Percentiles rank a stretch among this genome's conserved stretches.
These are phyloP conservation scores for Rhipidocladum racemiflorum DNA, from an alignment of 176 grass and related monocot genomes.

Conservation along the genomic window DNA sequence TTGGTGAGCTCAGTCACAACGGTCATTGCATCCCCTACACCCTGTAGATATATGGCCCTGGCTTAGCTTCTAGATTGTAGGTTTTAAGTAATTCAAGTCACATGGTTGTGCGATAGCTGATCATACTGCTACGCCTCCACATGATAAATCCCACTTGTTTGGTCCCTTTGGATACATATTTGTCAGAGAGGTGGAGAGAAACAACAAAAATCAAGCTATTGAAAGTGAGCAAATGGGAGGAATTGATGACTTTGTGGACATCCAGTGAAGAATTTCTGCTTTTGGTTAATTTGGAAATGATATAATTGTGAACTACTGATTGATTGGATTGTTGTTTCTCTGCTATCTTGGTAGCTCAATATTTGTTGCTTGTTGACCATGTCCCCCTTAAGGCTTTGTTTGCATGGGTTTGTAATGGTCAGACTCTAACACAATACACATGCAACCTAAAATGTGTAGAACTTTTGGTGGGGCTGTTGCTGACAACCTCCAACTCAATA, in stretches of 20 bases:
- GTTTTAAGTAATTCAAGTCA: background rate
- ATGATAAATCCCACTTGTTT: background rate
- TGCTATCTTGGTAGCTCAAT: background rate
- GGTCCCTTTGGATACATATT: background rate
- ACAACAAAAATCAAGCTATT: background rate
- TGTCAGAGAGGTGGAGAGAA: background rate
- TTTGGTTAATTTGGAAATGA: background rate
- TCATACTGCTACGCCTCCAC: background rate
- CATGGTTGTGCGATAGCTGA: background rate
- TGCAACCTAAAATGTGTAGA: background rate
- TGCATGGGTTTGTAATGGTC: background rate
- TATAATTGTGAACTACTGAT: background rate
- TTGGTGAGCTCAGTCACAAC: background rate
- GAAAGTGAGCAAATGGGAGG: background rate
- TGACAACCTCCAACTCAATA: background rate
- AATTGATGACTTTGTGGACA: background rate
- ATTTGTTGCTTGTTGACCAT: background rate
- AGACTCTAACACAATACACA: background rate
- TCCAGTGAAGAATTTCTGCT: background rate
- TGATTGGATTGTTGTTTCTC: background rate
- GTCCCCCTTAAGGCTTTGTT: background rate
- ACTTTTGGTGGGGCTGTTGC: background rate
- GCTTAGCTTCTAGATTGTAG: background rate
- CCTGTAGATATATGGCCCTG: background rate
- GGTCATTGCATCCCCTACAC: background rate